These are phyloP conservation scores for Trichoderma pleuroti DNA, from an alignment of 2,329 filamentous ascomycete genomes.

Conservation along the genomic window DNA sequence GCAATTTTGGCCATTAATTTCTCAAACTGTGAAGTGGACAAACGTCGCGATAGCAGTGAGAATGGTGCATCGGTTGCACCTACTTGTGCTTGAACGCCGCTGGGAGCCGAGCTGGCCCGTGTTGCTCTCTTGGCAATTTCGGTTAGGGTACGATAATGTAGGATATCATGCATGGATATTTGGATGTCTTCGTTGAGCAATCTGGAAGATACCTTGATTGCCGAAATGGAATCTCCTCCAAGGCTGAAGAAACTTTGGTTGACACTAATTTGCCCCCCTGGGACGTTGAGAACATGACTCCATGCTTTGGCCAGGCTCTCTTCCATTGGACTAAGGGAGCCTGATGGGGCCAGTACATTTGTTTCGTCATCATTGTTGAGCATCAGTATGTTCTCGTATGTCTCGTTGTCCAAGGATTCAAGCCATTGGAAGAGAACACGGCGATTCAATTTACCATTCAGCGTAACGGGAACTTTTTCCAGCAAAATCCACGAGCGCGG, in stretches of 20 bases:
- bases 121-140: not conserved
- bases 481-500: not conserved
- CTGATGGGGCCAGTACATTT: not conserved
- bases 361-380: not conserved
- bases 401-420: not conserved
- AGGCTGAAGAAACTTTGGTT: not conserved
- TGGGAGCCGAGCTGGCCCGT: not conserved
- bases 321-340: not conserved
- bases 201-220: not conserved
- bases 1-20: not conserved
- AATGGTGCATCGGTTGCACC: not conserved
- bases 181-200: not conserved
- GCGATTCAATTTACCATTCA: not conserved
- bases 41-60: not conserved
- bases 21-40: not conserved
- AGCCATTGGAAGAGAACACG: not conserved
- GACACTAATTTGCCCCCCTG: not conserved
- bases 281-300: not conserved
- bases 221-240: not conserved
- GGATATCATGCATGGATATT: not conserved
- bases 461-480: not conserved
- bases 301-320: not conserved
- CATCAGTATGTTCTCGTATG: not conserved
- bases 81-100: not conserved
- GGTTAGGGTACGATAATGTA: not conserved